Conservation (phyloP, 495 filamentous ascomycete species). For the Aspergillus kassunensis region DNA sequence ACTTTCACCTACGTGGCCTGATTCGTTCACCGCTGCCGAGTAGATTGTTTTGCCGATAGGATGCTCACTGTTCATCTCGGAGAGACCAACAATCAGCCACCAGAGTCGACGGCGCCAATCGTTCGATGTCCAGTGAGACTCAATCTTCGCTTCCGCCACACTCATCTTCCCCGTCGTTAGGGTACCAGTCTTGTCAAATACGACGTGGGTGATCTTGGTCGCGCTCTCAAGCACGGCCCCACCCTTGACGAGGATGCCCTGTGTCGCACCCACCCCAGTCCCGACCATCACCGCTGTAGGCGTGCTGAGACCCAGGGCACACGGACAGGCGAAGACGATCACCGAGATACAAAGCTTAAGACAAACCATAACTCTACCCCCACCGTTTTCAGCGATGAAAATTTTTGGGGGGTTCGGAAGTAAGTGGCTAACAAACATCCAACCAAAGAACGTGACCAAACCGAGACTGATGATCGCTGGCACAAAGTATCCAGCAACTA, state of each 20-base stretch:
- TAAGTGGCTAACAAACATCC: slow-evolving; percentile 93
- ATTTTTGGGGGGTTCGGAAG: slow-evolving; percentile 81
- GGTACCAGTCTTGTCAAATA: slow-evolving; percentile 99
- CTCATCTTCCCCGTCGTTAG: slow-evolving; percentile 93
- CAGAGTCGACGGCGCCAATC: slow-evolving; percentile 71
- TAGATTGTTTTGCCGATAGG: slow-evolving; percentile 87
- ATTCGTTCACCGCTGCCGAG: slow-evolving; percentile 63
- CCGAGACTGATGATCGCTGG: slow-evolving; percentile 84
- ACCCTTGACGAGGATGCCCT: slow-evolving; percentile 95
- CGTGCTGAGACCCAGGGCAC: slow-evolving; percentile 87
- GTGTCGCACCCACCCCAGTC: slow-evolving; percentile 92
- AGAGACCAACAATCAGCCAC: slow-evolving; percentile 92
- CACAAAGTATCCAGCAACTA: slow-evolving; percentile 90
- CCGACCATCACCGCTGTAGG: slow-evolving; percentile 99
- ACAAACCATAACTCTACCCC: slow-evolving; percentile 93
- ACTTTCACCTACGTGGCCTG: slow-evolving; percentile 67
- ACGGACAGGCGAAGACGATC: slow-evolving; percentile 97
- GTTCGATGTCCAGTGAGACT: slow-evolving; percentile 62
- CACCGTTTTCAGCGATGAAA: slow-evolving; percentile 74
- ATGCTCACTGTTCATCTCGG: slow-evolving; percentile 93
- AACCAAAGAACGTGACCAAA: slow-evolving; percentile 77
- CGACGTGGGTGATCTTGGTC: slow-evolving; percentile 85
- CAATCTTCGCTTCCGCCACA: slow-evolving; percentile 66
- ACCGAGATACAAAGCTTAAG: slow-evolving; percentile 97
- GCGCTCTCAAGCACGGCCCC: slow-evolving; percentile 89